Conservation (phyloP, 2,329 filamentous ascomycete species). For the Talaromyces funiculosus region DNA sequence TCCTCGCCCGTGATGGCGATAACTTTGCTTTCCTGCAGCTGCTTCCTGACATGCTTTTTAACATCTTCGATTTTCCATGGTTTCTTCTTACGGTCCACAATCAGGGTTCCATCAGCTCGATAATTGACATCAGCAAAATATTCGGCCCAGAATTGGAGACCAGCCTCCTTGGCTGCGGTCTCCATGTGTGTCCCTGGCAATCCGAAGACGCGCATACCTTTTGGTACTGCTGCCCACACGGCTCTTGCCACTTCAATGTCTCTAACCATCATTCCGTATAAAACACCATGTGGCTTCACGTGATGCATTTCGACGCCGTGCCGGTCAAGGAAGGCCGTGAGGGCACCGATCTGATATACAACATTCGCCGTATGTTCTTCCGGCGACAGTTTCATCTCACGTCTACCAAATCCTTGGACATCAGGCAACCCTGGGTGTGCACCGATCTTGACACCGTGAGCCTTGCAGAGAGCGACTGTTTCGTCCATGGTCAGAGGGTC, state of each 20-base stretch:
- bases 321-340: conserved; percentile 54
- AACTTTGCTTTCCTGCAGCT: neutral
- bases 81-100: conserved; percentile 53
- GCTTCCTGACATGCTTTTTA: neutral
- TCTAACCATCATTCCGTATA: conserved; percentile 54
- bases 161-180: conserved; percentile 48
- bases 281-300: conserved; percentile 57
- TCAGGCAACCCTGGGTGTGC: conserved; percentile 63
- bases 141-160: conserved; percentile 50
- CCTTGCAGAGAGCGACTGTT: conserved; percentile 54
- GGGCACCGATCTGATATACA: conserved; percentile 59
- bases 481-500: conserved; percentile 61
- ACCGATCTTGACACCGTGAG: conserved; percentile 52
- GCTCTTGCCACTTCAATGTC: conserved; percentile 49
- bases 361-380: conserved; percentile 54
- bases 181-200: conserved; percentile 52
- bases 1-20: neutral
- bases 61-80: neutral
- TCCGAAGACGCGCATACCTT: conserved; percentile 49
- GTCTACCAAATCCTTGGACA: conserved; percentile 58
- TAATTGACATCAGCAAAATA: conserved; percentile 55
- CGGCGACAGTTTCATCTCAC: conserved; percentile 55
- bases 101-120: conserved; percentile 44
- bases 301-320: conserved; percentile 55
- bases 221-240: conserved; percentile 50